Conservation (phyloP, 805 yeast species). For the Metschnikowia corniflorae region DNA sequence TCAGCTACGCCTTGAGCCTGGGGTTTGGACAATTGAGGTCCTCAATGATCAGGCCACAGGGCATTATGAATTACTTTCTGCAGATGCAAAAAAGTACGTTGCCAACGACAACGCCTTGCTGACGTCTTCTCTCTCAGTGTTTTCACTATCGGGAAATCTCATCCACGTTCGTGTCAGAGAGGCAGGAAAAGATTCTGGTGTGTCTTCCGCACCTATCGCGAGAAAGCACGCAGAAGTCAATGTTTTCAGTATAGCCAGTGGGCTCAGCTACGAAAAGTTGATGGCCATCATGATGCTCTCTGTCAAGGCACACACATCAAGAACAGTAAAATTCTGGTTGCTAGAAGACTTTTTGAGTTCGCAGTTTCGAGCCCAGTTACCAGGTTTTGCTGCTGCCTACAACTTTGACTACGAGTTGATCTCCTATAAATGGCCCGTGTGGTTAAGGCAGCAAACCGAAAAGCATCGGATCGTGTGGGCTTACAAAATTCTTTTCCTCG, state of each 20-base stretch:
- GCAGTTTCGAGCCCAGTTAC: conserved; percentile 57
- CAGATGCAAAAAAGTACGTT: conserved; percentile 40
- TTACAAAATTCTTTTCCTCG: conserved; percentile 80
- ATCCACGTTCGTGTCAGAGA: conserved; percentile 7
- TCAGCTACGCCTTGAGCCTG: conserved; percentile 73
- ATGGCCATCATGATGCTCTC: conserved; percentile 77
- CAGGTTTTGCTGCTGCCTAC: conserved; percentile 51
- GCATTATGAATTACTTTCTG: conserved; percentile 29
- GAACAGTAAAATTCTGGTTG: conserved; percentile 76
- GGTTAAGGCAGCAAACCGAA: conserved; percentile 79
- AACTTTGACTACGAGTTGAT: conserved; percentile 72
- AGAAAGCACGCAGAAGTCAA: conserved; percentile 48
- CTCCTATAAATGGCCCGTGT: conserved; percentile 89
- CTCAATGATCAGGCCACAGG: conserved; percentile 24
- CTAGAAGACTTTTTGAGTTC: conserved; percentile 79
- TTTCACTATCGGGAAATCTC: conserved; percentile 28
- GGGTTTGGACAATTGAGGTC: conserved; percentile 52
- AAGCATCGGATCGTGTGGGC: conserved; percentile 84
- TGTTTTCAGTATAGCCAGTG: conserved; percentile 80
- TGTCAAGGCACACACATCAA: conserved; percentile 58
- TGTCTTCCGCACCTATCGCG: conserved; percentile 7
- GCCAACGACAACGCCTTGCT: conserved; percentile 26
- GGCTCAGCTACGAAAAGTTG: conserved; percentile 72
- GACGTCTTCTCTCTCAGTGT: conserved; percentile 29
- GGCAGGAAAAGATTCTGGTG: conserved; percentile 4